Evolutionary conservation across 75 land plant genomes (phyloP).

Genomic region (Pinus tabuliformis): DNA sequence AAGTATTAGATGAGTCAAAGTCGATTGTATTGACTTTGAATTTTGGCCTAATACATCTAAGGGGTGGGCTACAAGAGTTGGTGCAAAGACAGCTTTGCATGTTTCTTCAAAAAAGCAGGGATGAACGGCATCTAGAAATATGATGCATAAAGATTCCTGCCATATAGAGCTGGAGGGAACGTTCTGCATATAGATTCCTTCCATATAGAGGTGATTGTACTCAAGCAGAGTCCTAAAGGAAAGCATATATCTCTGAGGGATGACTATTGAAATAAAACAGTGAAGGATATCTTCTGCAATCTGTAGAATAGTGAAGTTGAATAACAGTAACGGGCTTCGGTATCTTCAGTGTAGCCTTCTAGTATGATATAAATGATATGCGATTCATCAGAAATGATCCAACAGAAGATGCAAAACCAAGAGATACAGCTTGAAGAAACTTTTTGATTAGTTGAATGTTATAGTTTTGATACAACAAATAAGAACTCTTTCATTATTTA

Average conservation of each 20-base stretch:
- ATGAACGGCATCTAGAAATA: too few relatives aligned
- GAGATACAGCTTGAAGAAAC: background rate
- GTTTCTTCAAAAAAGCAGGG: too few relatives aligned
- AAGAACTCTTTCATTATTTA: background rate
- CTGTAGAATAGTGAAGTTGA: background rate
- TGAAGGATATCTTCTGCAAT: background rate
- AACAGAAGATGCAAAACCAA: background rate
- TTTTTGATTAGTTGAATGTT: background rate
- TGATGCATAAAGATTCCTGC: too few relatives aligned
- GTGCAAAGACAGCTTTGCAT: too few relatives aligned
- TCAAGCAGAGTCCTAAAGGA: background rate
- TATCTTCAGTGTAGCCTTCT: background rate
- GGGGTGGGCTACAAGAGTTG: too few relatives aligned
- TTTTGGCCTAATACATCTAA: too few relatives aligned
- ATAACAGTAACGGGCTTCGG: background rate
- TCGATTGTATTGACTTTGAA: too few relatives aligned
- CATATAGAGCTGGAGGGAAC: too few relatives aligned
- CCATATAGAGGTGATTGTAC: background rate
- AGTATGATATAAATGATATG: background rate
- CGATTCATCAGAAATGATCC: background rate
- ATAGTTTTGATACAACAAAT: background rate
- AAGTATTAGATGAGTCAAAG: too few relatives aligned
- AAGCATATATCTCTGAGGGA: background rate
- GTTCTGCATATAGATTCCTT: too few relatives aligned
- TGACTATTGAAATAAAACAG: background rate